Evolutionary conservation across 768 basidiomycete genomes (phyloP).

Genomic region (Panaeolus papilionaceus): DNA sequence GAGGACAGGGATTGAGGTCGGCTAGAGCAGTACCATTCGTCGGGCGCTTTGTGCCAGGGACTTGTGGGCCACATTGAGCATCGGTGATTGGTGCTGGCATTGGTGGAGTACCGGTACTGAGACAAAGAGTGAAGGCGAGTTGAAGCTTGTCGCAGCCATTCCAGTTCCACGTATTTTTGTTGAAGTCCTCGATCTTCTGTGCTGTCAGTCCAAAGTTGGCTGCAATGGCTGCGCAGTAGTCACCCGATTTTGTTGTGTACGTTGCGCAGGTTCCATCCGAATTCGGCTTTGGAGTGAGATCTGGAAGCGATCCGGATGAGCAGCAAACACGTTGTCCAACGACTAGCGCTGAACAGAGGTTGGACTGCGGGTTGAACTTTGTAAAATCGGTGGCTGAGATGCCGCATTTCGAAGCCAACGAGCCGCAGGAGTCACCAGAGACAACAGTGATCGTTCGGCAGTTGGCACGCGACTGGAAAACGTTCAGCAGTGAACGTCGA

Average conservation of each 20-base stretch:
- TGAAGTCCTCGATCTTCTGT: slow-evolving; percentile 4
- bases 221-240: slow-evolving; percentile 10
- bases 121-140: slow-evolving; percentile 15
- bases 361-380: slow-evolving; percentile 15
- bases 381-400: slow-evolving; percentile 15
- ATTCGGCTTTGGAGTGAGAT: slow-evolving; percentile 11
- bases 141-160: slow-evolving; percentile 16
- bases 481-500: not conserved
- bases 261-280: slow-evolving; percentile 18
- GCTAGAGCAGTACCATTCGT: slow-evolving; percentile 4
- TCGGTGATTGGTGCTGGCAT: slow-evolving; percentile 15
- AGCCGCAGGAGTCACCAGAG: slow-evolving; percentile 15
- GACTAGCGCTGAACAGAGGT: slow-evolving; percentile 15
- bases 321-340: slow-evolving; percentile 17
- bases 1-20: not conserved
- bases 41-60: slow-evolving; percentile 15
- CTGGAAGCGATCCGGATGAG: slow-evolving; percentile 11
- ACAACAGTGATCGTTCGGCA: slow-evolving; percentile 16
- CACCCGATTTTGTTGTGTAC: slow-evolving; percentile 14
- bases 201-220: slow-evolving; percentile 15
- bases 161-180: slow-evolving; percentile 19
- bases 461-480: slow-evolving; percentile 1
- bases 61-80: slow-evolving; percentile 19
- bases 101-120: slow-evolving; percentile 12
- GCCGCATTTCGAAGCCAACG: slow-evolving; percentile 15